These are phyloP conservation scores for Biancaea sappan DNA, from an alignment of 306 rosid species.

Conservation along the genomic window DNA sequence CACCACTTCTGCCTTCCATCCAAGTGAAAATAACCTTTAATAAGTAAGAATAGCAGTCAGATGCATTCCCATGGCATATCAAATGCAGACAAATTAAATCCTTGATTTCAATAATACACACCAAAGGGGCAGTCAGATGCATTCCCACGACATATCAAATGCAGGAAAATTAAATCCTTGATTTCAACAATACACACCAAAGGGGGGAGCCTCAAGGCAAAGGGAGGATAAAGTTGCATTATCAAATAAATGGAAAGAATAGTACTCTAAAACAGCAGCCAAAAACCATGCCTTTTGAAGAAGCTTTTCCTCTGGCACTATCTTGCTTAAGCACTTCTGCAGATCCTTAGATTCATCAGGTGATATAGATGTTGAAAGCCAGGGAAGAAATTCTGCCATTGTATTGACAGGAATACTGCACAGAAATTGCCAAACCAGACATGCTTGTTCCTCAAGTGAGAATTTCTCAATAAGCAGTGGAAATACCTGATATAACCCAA, in stretches of 20 bases:
- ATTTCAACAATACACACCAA: constrained; percentile 11
- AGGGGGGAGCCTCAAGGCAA: background rate
- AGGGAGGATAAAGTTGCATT: background rate
- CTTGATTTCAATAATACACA: constrained; percentile 17
- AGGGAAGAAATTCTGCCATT: constrained; percentile 93
- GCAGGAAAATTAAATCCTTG: constrained; percentile 24
- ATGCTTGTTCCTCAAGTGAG: constrained; percentile 87
- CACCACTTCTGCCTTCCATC: constrained; percentile 71
- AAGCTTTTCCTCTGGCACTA: constrained; percentile 95
- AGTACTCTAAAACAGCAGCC: constrained; percentile 20
- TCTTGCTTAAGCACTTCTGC: constrained; percentile 69
- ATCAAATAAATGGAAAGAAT: constrained; percentile 21
- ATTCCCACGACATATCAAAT: constrained; percentile 27
- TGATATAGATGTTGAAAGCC: constrained; percentile 88
- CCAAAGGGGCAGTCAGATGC: constrained; percentile 19
- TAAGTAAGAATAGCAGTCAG: constrained; percentile 34
- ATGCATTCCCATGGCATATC: constrained; percentile 24
- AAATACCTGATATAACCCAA: constrained; percentile 72
- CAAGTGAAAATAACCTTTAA: constrained; percentile 91
- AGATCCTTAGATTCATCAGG: constrained; percentile 82
- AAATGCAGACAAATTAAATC: constrained; percentile 29
- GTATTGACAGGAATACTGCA: constrained; percentile 98
- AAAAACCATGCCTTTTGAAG: constrained; percentile 79
- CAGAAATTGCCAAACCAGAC: constrained; percentile 94
- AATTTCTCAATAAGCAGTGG: constrained; percentile 92